Evolutionary conservation across 2,329 filamentous ascomycete species (phyloP), one percentile per base, ranked within the genome.

Genomic region (Eutypa lata): DNA sequence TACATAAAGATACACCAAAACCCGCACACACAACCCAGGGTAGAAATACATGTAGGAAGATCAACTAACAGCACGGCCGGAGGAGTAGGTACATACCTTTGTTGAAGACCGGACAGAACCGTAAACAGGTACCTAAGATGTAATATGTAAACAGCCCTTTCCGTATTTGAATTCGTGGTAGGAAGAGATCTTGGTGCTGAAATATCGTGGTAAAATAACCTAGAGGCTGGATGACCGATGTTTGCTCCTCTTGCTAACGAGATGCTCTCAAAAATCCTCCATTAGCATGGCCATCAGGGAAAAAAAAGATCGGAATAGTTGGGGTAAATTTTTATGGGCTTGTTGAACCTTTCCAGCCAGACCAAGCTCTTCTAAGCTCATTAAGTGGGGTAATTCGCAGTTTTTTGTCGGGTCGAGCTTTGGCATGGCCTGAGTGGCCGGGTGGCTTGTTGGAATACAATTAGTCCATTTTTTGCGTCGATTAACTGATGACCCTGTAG

Each of bases 271-370:
- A n/a, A n/a, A n/a, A n/a, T n/a, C n/a, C n/a, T n/a, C n/a, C n/a
- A n/a, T n/a, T n/a, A n/a, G n/a, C n/a, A n/a, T n/a, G n/a, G n/a
- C n/a, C n/a, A n/a, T n/a, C n/a, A 45, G 24, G n/a, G 44, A 49
- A 38, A 47, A 52, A 52, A 52, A 42, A 56, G 51, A 51, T 58
- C 63, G 64, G 60, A 66, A 60, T 65, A 67, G 64, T 66, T 68
- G 65, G 66, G 65, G 66, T 65, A 66, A 67, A 64, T 55, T 60
- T 59, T 58, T 54, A 47, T 58, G 57, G 59, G 57, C 57, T 64
- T 62, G 62, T 64, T 64, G 61, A 68, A 65, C 49, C 26, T 24
- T 48, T 33, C 37, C 13, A 14, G 26, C 18, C 26, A 38, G 6
- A 7, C 13, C 35, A 14, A 14, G 13, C 35, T 18, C 35, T 38